Evolutionary conservation across 169 alveolate species (phyloP).

Genomic region (Eimeria praecox): DNA sequence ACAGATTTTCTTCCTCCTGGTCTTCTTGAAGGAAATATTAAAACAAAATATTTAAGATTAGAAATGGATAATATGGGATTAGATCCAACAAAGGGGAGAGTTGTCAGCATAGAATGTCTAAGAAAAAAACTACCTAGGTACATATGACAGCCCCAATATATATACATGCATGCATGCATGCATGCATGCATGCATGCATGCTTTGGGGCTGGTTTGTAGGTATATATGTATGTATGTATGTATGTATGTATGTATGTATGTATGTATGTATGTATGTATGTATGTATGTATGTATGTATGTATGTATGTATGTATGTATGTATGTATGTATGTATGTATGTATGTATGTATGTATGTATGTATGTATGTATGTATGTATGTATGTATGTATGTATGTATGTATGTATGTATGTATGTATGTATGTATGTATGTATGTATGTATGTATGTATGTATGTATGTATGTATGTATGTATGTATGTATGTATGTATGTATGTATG

Average conservation of each 20-base stretch:
- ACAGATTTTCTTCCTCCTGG: constrained; percentile 76
- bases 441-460: too few relatives aligned
- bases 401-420: too few relatives aligned
- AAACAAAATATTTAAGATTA: constrained; percentile 80
- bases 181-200: neutral
- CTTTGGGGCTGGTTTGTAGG: neutral
- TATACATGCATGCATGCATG: too few relatives aligned
- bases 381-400: neutral
- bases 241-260: neutral
- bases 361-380: too few relatives aligned
- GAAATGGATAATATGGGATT: constrained; percentile 86
- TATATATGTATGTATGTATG: neutral
- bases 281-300: neutral
- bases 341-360: neutral
- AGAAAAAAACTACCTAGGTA: constrained; percentile 83
- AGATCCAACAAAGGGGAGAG: constrained; percentile 86
- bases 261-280: neutral
- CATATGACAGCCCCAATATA: too few relatives aligned
- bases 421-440: too few relatives aligned
- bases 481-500: too few relatives aligned
- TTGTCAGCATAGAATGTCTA: constrained; percentile 81
- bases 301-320: neutral
- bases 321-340: neutral
- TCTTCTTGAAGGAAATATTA: constrained; percentile 15
- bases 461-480: neutral